Percentiles rank a stretch among this genome's conserved stretches.
Conservation (phyloP, 2,329 filamentous ascomycete genomes). For the Phoma sp. region DNA sequence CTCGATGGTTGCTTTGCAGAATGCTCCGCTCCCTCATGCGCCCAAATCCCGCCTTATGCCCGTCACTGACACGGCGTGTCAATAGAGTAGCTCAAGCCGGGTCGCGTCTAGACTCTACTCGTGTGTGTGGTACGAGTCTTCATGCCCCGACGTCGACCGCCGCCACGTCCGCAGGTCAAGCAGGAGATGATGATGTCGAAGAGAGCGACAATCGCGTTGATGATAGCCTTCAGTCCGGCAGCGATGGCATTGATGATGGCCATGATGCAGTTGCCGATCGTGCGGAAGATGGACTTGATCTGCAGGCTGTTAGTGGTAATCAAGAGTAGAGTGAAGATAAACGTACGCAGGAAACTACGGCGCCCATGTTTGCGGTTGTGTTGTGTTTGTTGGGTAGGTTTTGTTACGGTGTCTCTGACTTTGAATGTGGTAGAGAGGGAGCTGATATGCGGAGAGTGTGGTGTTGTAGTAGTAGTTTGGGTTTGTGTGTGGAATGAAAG, state of each 20-base stretch:
- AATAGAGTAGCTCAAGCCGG: slow-evolving; percentile 21
- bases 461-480: slow-evolving; percentile 6
- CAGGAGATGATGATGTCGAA: slow-evolving; percentile 58
- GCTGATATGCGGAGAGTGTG: not conserved
- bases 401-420: not conserved
- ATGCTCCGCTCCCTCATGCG: slow-evolving; percentile 13
- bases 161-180: slow-evolving; percentile 56
- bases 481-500: slow-evolving; percentile 11
- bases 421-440: not conserved
- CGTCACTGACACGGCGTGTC: slow-evolving; percentile 20
- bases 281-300: slow-evolving; percentile 54
- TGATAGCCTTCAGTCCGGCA: slow-evolving; percentile 54
- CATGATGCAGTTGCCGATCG: slow-evolving; percentile 56
- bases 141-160: slow-evolving; percentile 41
- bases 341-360: slow-evolving; percentile 83
- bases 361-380: slow-evolving; percentile 69
- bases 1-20: not conserved
- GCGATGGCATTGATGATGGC: slow-evolving; percentile 56
- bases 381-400: not conserved
- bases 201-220: slow-evolving; percentile 58
- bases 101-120: slow-evolving; percentile 46
- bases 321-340: not conserved
- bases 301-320: slow-evolving; percentile 33
- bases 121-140: slow-evolving; percentile 38
- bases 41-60: slow-evolving; percentile 24